phyloP scores from a whole-genome alignment of 768 basidiomycete species.

The Suillus weaverae region DNA sequence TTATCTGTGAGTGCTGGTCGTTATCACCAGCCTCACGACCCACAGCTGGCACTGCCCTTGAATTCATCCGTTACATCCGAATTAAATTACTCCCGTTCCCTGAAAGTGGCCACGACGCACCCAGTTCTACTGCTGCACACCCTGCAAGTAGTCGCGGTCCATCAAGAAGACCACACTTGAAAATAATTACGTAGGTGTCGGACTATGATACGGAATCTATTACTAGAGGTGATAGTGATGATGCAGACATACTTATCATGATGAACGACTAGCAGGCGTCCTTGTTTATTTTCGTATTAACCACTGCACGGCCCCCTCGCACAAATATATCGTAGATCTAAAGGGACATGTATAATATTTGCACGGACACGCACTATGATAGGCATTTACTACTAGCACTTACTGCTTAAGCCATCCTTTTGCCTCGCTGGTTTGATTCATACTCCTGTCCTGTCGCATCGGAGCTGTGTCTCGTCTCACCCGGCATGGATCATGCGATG shows the following conservation, averaged over 20 bases:
- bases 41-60: not conserved
- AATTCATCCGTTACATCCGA: not conserved
- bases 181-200: not conserved
- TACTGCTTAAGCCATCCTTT: too few relatives aligned
- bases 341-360: not conserved
- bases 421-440: too few relatives aligned
- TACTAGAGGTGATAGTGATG: not conserved
- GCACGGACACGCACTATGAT: not conserved
- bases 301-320: not conserved
- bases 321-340: not conserved
- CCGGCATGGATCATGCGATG: too few relatives aligned
- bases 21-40: not conserved
- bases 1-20: slow-evolving; percentile 2
- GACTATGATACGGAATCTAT: not conserved
- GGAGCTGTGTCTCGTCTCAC: too few relatives aligned
- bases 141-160: not conserved
- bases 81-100: not conserved
- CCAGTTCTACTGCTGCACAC: not conserved
- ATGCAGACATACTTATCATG: not conserved
- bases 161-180: not conserved
- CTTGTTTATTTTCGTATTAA: not conserved
- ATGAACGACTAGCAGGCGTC: not conserved
- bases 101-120: not conserved
- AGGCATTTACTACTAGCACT: not conserved
- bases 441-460: too few relatives aligned